Base-by-base conservation (phyloP, 768 basidiomycete species). In the Flagelloscypha sp. region DNA sequence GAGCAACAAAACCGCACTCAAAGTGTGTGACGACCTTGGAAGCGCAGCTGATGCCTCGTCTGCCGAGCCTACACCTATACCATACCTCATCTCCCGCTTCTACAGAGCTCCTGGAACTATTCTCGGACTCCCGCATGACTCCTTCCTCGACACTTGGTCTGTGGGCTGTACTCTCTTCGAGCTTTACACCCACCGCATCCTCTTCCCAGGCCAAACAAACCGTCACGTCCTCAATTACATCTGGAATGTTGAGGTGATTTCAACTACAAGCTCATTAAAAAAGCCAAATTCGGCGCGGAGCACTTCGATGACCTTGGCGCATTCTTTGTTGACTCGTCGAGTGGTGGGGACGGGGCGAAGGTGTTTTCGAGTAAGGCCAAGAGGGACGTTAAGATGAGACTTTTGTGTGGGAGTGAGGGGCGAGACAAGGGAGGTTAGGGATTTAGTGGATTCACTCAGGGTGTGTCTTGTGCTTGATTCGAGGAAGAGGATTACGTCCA, bases 31-130 rank as follows among this genome's bases (percentile, higher is more conserved):
- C 59, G n/a, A n/a, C n/a, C 63, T 99, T 21, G 95, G 95, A n/a
- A 94, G 90, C 2, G 95, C 95, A 1, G 85, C 86, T 6, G 94
- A 98, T 56, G 84, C 82, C 1, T 81, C 81, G 6, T 94, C 97
- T 58, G 90, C 89, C 56, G 95, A 95, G 22, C 92, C 98, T 48
- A 97, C 95, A 6, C 95, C 95, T 7, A n/a, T n/a, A n/a, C n/a
- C n/a, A n/a, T 98, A 99, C 58, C 79, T 99, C 37, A 94, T 98
- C 41, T 90, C 87, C 47, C 71, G 95, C 30, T 99, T 98, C 61
- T 98, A 99, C 55, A 86, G 95, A 28, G 94, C 94, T 2, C 95
- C 95, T 2, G 95, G 98, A 63, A 98, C 98, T 53, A 99, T 98
- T 52, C 78, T 99, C 37, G 95, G 95, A 21, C 74, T 85, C 20